phyloP scores from a whole-genome alignment of 495 filamentous ascomycete species.

The Neurospora tetraspora region DNA sequence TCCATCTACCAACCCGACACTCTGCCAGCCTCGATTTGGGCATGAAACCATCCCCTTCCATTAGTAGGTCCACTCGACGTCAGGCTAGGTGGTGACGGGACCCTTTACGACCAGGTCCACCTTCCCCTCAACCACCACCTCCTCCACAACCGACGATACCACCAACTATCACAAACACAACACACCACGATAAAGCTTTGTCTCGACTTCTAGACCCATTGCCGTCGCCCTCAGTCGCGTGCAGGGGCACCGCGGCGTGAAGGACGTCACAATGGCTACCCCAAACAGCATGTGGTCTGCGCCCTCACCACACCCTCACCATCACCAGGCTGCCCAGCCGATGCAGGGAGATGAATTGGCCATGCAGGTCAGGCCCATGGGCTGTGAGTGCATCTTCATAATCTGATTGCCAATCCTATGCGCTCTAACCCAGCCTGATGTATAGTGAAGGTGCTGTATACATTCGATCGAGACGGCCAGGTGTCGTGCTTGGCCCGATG shows the following conservation, averaged over 20 bases:
- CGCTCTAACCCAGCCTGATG: constrained; percentile 13
- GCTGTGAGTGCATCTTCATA: constrained; percentile 28
- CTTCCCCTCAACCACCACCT: too few relatives aligned
- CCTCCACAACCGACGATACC: neutral
- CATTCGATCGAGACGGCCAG: constrained; percentile 83
- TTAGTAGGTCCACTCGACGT: constrained; percentile 11
- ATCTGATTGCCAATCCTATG: neutral
- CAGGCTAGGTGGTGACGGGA: constrained; percentile 6
- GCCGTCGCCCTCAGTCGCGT: constrained; percentile 9
- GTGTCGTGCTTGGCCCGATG: constrained; percentile 87
- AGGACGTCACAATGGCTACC: constrained; percentile 14
- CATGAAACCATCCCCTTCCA: constrained; percentile 26
- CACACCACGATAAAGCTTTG: neutral
- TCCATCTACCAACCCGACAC: constrained; percentile 1
- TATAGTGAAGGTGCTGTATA: constrained; percentile 91
- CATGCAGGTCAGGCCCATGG: constrained; percentile 40
- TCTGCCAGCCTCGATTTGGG: constrained; percentile 15
- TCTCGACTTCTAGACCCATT: neutral
- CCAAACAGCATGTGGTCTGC: constrained; percentile 17
- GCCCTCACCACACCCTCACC: constrained; percentile 12
- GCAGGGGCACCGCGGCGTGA: constrained; percentile 5
- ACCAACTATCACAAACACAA: neutral
- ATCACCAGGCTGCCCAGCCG: constrained; percentile 19
- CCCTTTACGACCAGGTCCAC: neutral
- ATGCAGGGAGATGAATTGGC: constrained; percentile 39